Base-by-base conservation (phyloP, 2,329 filamentous ascomycete genomes). In the Alternaria conjuncta region DNA sequence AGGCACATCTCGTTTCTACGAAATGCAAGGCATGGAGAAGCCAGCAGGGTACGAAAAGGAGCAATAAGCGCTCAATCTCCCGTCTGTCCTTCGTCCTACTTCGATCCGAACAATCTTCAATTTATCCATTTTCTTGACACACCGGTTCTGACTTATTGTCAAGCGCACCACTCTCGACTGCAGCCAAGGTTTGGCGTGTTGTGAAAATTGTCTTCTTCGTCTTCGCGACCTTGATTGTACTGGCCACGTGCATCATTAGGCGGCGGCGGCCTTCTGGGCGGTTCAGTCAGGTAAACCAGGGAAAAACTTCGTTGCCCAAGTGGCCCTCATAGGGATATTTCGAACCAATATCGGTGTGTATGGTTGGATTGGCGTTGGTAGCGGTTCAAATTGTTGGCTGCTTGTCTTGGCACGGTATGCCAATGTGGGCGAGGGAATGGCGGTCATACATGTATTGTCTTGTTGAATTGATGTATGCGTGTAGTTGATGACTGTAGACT, bases 1-100 rank as follows among this genome's bases (percentile, higher is more conserved):
- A 95, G 92, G 92, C 84, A 97, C 95, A 56, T 88, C 92, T 32
- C 89, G 91, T 73, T 99, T 87, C 84, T 98, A 92, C 78, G 92
- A 97, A 49, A 81, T 94, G 74, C 96, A 94, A 80, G 87, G 89
- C 60, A 82, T 95, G 80, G 82, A 90, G 65, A 97, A 96, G 84
- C 96, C 96, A 13, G 88, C 90, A 71, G 96, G 95, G 67, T 97
- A 92, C 82, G 90, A 97, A 78, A 87, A 89, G 71, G 86, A 94
- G 82, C 82, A 86, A 74, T 78, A 78, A 75, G 57, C 65, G 65
- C 66, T 63, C 57, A 61, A 55, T 70, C 63, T 64, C 56, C 55
- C 47, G 67, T 67, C 46, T 36, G 23, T 62, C 28, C 32, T 25
- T 43, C 55, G 23, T 62, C 46, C 23, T 49, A 44, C 23, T 25